These are phyloP conservation scores for Pichia sp. DNA, from an alignment of 1,139 yeast species.

Conservation along the genomic window DNA sequence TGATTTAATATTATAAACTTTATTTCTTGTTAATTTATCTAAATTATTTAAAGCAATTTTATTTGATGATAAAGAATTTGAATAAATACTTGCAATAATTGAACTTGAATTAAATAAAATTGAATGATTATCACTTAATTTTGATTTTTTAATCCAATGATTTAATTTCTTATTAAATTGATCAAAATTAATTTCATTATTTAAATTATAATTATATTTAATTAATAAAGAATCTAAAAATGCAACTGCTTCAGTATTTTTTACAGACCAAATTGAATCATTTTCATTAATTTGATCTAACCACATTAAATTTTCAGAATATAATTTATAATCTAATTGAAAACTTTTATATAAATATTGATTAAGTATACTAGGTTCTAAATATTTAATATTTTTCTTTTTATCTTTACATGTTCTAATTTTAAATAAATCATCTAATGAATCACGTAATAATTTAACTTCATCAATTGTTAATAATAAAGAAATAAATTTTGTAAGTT, in stretches of 20 bases:
- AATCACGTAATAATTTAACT: constrained; percentile 8
- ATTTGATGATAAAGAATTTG: constrained; percentile 12
- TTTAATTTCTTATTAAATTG: constrained; percentile 16
- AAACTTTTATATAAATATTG: constrained; percentile 23
- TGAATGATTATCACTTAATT: constrained; percentile 10
- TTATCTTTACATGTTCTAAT: constrained; percentile 7
- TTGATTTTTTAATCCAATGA: constrained; percentile 16
- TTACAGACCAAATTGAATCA: constrained; percentile 13
- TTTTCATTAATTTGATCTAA: constrained; percentile 10
- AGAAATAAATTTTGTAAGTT: constrained; percentile 31
- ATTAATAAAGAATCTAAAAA: constrained; percentile 22
- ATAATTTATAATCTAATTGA: constrained; percentile 18
- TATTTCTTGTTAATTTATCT: constrained; percentile 9
- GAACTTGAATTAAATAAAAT: constrained; percentile 13
- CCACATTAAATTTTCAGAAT: constrained; percentile 17
- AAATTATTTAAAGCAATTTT: constrained; percentile 1
- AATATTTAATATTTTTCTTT: constrained; percentile 4
- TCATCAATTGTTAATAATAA: constrained; percentile 31
- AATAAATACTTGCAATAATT: constrained; percentile 13
- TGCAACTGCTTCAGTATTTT: constrained; percentile 23
- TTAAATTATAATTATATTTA: constrained; percentile 2
- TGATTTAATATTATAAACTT: constrained; percentile 12
- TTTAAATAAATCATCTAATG: constrained; percentile 10
- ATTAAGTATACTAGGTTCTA: constrained; percentile 19
- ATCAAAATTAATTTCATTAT: constrained; percentile 10